Percentiles rank a stretch among this genome's conserved stretches.
Conservation (phyloP, 352 stramenopile genomes). For the Globisporangium okanoganense region DNA sequence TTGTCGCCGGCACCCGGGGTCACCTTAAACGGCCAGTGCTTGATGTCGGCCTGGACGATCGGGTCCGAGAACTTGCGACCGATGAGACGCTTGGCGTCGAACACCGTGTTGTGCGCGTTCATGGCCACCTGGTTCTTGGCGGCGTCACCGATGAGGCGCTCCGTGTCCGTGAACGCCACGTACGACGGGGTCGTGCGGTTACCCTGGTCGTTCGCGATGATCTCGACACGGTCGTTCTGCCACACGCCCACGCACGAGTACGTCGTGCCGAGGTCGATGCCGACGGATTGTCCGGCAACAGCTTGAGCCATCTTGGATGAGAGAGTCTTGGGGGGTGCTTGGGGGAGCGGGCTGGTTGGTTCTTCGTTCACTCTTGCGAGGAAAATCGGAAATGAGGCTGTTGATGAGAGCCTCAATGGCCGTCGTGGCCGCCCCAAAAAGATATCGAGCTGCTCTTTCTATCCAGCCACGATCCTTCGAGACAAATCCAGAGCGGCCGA, state of each 20-base stretch:
- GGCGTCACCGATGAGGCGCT: slow-evolving; percentile 94
- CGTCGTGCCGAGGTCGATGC: slow-evolving; percentile 98
- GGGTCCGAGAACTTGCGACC: slow-evolving; percentile 91
- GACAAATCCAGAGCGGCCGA: slow-evolving; percentile 6
- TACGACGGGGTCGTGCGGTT: slow-evolving; percentile 95
- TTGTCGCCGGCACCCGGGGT: slow-evolving; percentile 57
- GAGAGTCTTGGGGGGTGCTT: slow-evolving; percentile 9
- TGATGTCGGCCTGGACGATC: slow-evolving; percentile 81
- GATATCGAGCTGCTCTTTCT: slow-evolving; percentile 8
- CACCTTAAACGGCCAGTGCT: slow-evolving; percentile 70
- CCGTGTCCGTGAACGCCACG: slow-evolving; percentile 93
- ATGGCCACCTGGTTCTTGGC: slow-evolving; percentile 93
- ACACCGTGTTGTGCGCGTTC: slow-evolving; percentile 94
- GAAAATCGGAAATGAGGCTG: slow-evolving; percentile 19
- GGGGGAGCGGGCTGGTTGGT: slow-evolving; percentile 8
- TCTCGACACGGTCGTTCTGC: slow-evolving; percentile 97
- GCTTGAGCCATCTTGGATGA: slow-evolving; percentile 26
- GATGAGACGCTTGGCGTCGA: slow-evolving; percentile 96
- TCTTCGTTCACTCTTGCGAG: slow-evolving; percentile 20
- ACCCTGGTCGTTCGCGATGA: slow-evolving; percentile 95
- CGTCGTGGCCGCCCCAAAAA: background rate
- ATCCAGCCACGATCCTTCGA: slow-evolving; percentile 8
- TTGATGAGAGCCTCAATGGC: background rate
- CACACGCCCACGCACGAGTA: slow-evolving; percentile 97
- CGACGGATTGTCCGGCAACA: slow-evolving; percentile 54